Conservation (phyloP, 2,329 filamentous ascomycete species). For the Amauroascus niger region DNA sequence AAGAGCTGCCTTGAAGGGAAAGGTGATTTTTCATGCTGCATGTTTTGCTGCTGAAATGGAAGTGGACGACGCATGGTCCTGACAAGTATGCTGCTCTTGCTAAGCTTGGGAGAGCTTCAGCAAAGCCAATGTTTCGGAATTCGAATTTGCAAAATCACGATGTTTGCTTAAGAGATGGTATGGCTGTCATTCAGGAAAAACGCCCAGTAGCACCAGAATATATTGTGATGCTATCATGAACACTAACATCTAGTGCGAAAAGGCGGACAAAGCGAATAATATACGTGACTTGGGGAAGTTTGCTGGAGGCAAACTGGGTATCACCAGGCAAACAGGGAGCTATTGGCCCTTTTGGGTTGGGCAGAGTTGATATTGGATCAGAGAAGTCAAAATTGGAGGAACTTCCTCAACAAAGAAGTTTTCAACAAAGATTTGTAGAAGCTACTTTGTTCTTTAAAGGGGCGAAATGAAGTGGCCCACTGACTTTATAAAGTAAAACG, state of each 20-base stretch:
- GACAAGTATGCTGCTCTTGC: neutral
- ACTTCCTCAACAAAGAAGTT: neutral
- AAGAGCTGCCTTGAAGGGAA: constrained; percentile 53
- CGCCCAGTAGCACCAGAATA: neutral
- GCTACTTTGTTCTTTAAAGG: neutral
- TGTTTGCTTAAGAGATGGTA: neutral
- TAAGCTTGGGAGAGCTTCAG: neutral
- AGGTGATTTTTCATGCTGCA: constrained; percentile 29
- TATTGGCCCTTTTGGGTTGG: neutral
- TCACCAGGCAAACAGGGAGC: neutral
- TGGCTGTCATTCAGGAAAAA: neutral
- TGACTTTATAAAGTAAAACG: constrained; percentile 2
- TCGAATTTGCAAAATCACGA: neutral
- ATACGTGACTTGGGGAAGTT: neutral
- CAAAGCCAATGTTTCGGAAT: neutral
- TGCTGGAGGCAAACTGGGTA: neutral
- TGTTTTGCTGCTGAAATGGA: neutral
- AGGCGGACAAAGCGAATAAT: neutral
- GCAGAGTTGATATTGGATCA: neutral
- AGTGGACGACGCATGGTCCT: constrained; percentile 2
- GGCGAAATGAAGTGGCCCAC: neutral
- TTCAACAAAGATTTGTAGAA: neutral
- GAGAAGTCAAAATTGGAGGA: neutral
- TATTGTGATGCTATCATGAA: neutral
- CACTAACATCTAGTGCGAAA: neutral